Percentiles rank a stretch among this genome's conserved stretches.
Conservation (phyloP, 1,284 basidiomycete species). For the Cryptococcus neoformans region DNA sequence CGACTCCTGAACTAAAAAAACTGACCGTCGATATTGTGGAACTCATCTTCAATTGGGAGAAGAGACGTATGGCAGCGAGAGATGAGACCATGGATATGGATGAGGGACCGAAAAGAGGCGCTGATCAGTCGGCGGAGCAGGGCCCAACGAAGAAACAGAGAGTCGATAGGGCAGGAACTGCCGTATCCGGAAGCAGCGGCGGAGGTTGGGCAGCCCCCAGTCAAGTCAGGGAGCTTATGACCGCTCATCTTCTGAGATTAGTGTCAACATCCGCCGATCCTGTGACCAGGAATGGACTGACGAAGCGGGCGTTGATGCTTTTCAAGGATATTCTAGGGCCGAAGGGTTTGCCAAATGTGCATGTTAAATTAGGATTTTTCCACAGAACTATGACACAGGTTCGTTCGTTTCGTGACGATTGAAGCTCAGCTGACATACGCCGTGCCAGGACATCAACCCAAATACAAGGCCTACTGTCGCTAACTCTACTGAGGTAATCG, state of each 20-base stretch:
- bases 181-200: constrained; percentile 42
- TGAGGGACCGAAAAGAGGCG: constrained; percentile 28
- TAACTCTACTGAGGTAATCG: constrained; percentile 84
- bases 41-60: constrained; percentile 85
- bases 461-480: constrained; percentile 65
- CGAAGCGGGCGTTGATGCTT: constrained; percentile 74
- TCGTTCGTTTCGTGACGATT: constrained; percentile 25
- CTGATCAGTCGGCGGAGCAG: constrained; percentile 20
- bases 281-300: constrained; percentile 60
- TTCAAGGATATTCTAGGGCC: constrained; percentile 77
- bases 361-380: constrained; percentile 88
- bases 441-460: constrained; percentile 66
- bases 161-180: constrained; percentile 51
- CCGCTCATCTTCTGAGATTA: constrained; percentile 89
- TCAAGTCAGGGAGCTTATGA: constrained; percentile 78
- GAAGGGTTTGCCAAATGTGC: constrained; percentile 88
- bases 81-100: constrained; percentile 49
- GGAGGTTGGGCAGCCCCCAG: constrained; percentile 71
- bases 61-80: constrained; percentile 54
- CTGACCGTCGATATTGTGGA: constrained; percentile 81
- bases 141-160: constrained; percentile 51
- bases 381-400: constrained; percentile 77
- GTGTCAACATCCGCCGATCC: constrained; percentile 70
- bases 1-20: constrained; percentile 75
- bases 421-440: constrained; percentile 5